phyloP scores from a whole-genome alignment of 768 basidiomycete species.

The Suillus alpinus region DNA sequence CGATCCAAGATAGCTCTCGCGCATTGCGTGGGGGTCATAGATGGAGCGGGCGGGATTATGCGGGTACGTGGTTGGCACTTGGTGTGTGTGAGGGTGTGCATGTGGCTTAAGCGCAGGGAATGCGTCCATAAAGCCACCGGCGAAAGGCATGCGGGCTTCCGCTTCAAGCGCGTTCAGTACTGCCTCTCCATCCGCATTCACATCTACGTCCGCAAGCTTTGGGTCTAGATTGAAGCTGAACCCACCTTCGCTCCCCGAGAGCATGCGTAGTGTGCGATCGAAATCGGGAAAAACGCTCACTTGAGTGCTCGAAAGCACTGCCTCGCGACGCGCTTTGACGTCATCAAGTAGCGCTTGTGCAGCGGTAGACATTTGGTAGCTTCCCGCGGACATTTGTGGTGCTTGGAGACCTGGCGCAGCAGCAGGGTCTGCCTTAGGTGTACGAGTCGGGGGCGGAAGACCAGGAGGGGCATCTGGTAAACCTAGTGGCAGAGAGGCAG shows the following conservation, averaged over 20 bases:
- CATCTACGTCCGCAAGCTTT: constrained; percentile 52
- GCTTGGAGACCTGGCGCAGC: constrained; percentile 40
- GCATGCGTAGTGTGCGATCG: constrained; percentile 75
- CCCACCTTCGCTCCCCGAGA: constrained; percentile 62
- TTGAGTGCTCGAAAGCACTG: constrained; percentile 37
- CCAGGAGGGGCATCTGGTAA: constrained; percentile 56
- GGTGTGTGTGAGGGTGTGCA: constrained; percentile 17
- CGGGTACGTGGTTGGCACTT: constrained; percentile 42
- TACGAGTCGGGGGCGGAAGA: constrained; percentile 48
- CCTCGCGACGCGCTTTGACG: constrained; percentile 71
- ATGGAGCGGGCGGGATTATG: constrained; percentile 48
- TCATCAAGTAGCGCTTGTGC: constrained; percentile 85
- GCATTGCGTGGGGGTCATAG: constrained; percentile 50
- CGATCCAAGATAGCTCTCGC: constrained; percentile 61
- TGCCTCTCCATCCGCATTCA: constrained; percentile 35
- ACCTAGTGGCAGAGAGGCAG: constrained; percentile 43
- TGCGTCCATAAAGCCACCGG: constrained; percentile 64
- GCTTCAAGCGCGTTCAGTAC: constrained; percentile 47
- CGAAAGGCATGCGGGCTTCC: constrained; percentile 53
- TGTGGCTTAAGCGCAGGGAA: constrained; percentile 59
- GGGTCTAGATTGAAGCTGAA: constrained; percentile 90
- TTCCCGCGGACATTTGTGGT: constrained; percentile 49
- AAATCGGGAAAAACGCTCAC: constrained; percentile 84
- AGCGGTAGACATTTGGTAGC: constrained; percentile 85
- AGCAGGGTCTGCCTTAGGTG: constrained; percentile 49